These are phyloP conservation scores for Solanum hybrid DNA, from an alignment of 305 asterid genomes.

Conservation along the genomic window DNA sequence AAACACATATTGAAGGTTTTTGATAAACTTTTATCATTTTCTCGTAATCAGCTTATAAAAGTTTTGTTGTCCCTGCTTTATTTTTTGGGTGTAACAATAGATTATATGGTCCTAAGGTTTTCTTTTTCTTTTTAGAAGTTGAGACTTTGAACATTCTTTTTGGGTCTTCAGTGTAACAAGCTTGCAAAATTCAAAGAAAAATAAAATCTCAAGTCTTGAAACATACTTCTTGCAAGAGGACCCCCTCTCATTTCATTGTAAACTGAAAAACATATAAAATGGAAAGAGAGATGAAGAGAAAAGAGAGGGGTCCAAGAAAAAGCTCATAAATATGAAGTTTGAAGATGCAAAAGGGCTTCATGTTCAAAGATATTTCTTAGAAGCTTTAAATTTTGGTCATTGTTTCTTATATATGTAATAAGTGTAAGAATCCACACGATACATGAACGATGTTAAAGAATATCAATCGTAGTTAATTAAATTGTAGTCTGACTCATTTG, in stretches of 20 bases:
- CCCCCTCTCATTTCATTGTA: background rate
- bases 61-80: background rate
- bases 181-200: background rate
- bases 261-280: background rate
- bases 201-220: background rate
- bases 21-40: background rate
- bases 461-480: background rate
- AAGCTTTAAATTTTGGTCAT: background rate
- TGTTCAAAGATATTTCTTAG: background rate
- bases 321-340: background rate
- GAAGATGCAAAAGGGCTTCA: background rate
- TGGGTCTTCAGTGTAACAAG: background rate
- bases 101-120: background rate
- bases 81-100: background rate
- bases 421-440: background rate
- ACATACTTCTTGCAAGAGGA: background rate
- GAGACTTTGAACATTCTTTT: background rate
- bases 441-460: background rate
- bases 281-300: background rate
- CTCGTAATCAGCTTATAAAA: background rate
- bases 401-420: background rate
- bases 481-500: background rate
- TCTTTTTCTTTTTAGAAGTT: background rate
- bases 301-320: background rate
- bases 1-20: background rate